Conservation (phyloP, 805 yeast genomes). For the Lipomyces oligophaga region DNA sequence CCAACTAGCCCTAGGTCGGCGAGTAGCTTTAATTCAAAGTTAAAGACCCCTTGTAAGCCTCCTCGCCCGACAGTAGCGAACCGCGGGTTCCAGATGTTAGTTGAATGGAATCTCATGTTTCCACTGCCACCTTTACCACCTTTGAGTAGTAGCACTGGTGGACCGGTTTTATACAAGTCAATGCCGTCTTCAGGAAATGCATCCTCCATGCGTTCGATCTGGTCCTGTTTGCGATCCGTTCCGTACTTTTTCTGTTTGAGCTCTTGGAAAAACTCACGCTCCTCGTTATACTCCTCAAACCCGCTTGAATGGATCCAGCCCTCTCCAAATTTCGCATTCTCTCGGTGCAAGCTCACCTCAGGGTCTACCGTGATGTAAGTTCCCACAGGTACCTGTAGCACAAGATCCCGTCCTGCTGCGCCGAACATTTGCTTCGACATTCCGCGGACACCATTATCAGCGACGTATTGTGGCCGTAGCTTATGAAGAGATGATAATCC, state of each 20-base stretch:
- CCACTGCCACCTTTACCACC: slow-evolving; percentile 97
- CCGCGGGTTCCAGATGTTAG: slow-evolving; percentile 80
- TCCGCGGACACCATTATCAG: slow-evolving; percentile 70
- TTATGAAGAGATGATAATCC: slow-evolving; percentile 69
- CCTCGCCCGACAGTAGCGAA: slow-evolving; percentile 78
- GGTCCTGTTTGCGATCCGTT: slow-evolving; percentile 57
- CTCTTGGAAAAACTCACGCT: slow-evolving; percentile 60
- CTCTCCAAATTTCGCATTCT: slow-evolving; percentile 60
- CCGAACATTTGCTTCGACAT: slow-evolving; percentile 79
- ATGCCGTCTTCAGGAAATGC: slow-evolving; percentile 77
- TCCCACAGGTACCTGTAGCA: slow-evolving; percentile 88
- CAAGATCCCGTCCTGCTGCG: slow-evolving; percentile 70
- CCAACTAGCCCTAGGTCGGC: slow-evolving; percentile 96
- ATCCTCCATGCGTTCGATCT: slow-evolving; percentile 60
- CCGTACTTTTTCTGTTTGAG: slow-evolving; percentile 60
- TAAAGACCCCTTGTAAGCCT: slow-evolving; percentile 61
- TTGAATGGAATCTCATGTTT: slow-evolving; percentile 88
- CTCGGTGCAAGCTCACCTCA: slow-evolving; percentile 41
- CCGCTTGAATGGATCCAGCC: slow-evolving; percentile 89
- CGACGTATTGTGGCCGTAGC: slow-evolving; percentile 61
- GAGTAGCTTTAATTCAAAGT: slow-evolving; percentile 78
- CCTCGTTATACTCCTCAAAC: slow-evolving; percentile 64
- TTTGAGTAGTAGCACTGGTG: slow-evolving; percentile 63
- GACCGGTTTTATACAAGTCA: slow-evolving; percentile 60
- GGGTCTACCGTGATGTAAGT: slow-evolving; percentile 55